phyloP scores from a whole-genome alignment of 768 basidiomycete species.

The Pleurotus eryngii region DNA sequence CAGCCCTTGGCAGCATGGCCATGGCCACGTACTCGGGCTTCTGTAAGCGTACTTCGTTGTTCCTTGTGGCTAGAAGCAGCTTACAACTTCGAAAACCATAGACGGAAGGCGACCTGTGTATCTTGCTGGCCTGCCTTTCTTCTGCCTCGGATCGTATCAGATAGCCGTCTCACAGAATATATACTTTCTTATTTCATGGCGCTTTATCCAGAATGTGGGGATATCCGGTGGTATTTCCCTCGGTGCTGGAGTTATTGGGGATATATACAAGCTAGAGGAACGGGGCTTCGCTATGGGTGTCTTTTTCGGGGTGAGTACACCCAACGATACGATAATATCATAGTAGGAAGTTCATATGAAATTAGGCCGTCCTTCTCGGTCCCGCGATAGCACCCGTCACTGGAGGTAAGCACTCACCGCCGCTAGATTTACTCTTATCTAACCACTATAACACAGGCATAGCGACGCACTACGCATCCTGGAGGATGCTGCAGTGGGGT shows the following conservation, averaged over 20 bases:
- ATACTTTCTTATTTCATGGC: slow-evolving; percentile 50
- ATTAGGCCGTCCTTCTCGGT: slow-evolving; percentile 51
- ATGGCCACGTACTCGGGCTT: slow-evolving; percentile 52
- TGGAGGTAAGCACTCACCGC: slow-evolving; percentile 38
- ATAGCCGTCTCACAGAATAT: slow-evolving; percentile 46
- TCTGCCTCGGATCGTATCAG: slow-evolving; percentile 56
- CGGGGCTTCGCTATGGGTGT: slow-evolving; percentile 57
- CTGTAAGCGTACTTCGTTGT: slow-evolving; percentile 27
- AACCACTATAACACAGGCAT: slow-evolving; percentile 28
- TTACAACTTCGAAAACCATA: slow-evolving; percentile 17
- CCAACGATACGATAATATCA: background rate
- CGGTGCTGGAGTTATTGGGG: slow-evolving; percentile 59
- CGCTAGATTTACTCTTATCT: background rate
- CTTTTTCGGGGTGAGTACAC: slow-evolving; percentile 44
- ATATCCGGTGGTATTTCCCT: slow-evolving; percentile 51
- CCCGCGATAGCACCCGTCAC: slow-evolving; percentile 57
- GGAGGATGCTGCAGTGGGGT: slow-evolving; percentile 55
- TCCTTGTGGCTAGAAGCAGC: no score
- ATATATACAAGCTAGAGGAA: slow-evolving; percentile 65
- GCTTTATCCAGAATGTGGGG: slow-evolving; percentile 66
- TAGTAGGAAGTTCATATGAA: background rate
- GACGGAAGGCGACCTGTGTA: slow-evolving; percentile 70
- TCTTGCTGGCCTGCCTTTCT: slow-evolving; percentile 54
- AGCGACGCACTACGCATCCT: slow-evolving; percentile 58
- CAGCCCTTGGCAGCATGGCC: slow-evolving; percentile 42